Evolutionary conservation across 257 asterid genomes (phyloP), one percentile per base, ranked within the genome.

Genomic region (Cinchona pubescens): DNA sequence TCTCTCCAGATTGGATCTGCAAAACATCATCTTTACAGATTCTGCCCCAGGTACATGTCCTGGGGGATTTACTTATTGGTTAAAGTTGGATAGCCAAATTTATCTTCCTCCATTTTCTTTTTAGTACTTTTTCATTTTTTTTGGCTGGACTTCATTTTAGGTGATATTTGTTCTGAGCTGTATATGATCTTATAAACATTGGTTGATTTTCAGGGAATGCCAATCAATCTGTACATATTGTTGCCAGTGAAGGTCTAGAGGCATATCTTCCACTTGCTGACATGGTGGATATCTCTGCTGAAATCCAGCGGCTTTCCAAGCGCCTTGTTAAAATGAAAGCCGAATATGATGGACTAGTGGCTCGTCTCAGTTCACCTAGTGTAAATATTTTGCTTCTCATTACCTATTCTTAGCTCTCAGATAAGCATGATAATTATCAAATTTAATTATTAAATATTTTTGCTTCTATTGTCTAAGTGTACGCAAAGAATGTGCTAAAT

Each of bases 181-280:
- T 62, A n/a, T 27, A 71, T 71, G 42, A 70, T 71, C 27, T 79
- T 29, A 67, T 62, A 76, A 71, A 83, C 58, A 55, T 66, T 71
- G 71, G 76, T 81, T 61, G 83, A 76, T 82, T 61, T 84, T 32
- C 93, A 92, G 97, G 93, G 72, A 90, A 90, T 63, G 99, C 94
- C 56, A 84, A 86, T 82, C 90, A 84, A 79, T 94, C 95, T 34
- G 90, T 92, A 79, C 99, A 94, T 83, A 86, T 92, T 27, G 93
- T 94, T 79, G 99, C 93, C 9, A 81, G 97, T 79, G 99, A 94
- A 82, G 97, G 97, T 68, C 83, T 94, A 78, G 99, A 92, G 85
- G 97, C 97, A 42, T 92, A 94, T 82, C 97, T 94, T 82, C 99
- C 99, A 25, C 97, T 94, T 53, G 89, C 97, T 58, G 96, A 87